Conservation (phyloP, 345 rosid genomes). For the Aegle marmelos region DNA sequence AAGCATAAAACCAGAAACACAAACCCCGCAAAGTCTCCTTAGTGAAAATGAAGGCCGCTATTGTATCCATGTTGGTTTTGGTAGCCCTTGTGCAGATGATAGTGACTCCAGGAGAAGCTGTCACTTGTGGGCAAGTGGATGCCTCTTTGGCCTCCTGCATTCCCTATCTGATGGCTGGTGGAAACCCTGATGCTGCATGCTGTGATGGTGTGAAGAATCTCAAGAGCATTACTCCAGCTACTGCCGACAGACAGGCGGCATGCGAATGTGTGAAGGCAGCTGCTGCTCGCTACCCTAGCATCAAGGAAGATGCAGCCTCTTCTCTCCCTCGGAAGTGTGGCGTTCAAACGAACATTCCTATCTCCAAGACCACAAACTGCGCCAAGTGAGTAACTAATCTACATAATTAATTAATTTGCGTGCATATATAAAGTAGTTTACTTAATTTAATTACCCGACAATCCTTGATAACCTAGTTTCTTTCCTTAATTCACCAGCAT, state of each 20-base stretch:
- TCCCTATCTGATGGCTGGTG: neutral
- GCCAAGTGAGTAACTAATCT: neutral
- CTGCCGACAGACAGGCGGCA: neutral
- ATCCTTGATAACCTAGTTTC: neutral
- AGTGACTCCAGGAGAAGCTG: neutral
- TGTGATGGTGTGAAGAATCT: neutral
- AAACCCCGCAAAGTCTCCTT: too few species aligned
- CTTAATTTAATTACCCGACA: neutral
- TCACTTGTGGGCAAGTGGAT: neutral
- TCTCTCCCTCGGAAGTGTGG: neutral
- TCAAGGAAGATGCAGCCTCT: neutral
- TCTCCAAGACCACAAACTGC: neutral
- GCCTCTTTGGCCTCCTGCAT: neutral
- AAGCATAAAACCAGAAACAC: too few species aligned
- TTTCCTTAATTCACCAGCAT: neutral
- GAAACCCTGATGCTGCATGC: neutral
- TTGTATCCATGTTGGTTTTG: too few species aligned
- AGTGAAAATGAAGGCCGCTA: too few species aligned
- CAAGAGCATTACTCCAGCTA: neutral
- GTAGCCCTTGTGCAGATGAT: too few species aligned
- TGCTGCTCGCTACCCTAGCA: neutral
- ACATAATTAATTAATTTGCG: neutral
- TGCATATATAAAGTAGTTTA: too few species aligned
- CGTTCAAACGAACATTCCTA: neutral
- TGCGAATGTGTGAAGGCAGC: neutral